These are phyloP conservation scores for Leccinum subrobustum DNA, from an alignment of 1,284 basidiomycete genomes.

Conservation along the genomic window DNA sequence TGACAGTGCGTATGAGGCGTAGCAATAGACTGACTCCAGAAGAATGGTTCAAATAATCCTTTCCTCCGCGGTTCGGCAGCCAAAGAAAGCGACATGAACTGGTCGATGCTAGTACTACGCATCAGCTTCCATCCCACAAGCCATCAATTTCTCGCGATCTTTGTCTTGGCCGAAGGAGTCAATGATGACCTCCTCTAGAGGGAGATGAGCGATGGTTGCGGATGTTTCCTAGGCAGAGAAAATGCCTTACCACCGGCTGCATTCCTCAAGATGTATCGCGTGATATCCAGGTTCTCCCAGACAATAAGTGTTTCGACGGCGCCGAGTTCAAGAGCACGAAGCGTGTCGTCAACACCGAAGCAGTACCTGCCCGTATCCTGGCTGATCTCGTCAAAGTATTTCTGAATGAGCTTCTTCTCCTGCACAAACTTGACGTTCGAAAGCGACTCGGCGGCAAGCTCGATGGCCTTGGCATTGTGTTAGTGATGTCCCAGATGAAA, in stretches of 20 bases:
- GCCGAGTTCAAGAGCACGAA: slow-evolving; percentile 96
- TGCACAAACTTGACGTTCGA: slow-evolving; percentile 99
- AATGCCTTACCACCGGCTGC: slow-evolving; percentile 74
- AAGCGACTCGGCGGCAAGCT: slow-evolving; percentile 92
- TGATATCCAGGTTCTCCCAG: slow-evolving; percentile 95
- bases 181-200: slow-evolving; percentile 77
- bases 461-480: slow-evolving; percentile 74
- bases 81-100: slow-evolving; percentile 75
- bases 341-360: slow-evolving; percentile 96
- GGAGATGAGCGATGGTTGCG: neutral
- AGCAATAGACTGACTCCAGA: slow-evolving; percentile 56
- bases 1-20: slow-evolving; percentile 42
- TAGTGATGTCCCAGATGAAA: neutral
- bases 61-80: slow-evolving; percentile 69
- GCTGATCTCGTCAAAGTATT: slow-evolving; percentile 99
- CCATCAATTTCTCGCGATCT: slow-evolving; percentile 86
- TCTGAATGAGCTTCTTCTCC: slow-evolving; percentile 97
- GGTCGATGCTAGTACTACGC: slow-evolving; percentile 55
- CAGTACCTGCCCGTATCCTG: slow-evolving; percentile 98
- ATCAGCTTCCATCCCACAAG: slow-evolving; percentile 12
- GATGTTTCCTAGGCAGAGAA: neutral
- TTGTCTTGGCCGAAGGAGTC: slow-evolving; percentile 84
- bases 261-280: slow-evolving; percentile 83
- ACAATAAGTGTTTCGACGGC: slow-evolving; percentile 97
- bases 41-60: slow-evolving; percentile 71